Evolutionary conservation across 2,329 filamentous ascomycete genomes (phyloP).

Genomic region (Coniella vitis): DNA sequence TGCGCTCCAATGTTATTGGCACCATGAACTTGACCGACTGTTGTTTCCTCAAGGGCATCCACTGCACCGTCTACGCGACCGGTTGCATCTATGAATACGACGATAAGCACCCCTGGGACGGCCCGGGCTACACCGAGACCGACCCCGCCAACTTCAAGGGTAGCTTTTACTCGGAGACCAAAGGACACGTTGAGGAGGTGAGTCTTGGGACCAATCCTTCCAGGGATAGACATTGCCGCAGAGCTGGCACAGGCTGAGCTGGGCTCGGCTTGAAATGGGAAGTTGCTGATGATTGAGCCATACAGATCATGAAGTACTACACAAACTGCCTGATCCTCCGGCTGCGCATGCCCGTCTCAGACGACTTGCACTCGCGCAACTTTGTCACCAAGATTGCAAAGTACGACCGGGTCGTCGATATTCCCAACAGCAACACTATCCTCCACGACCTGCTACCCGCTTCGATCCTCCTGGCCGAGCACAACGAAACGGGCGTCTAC

Average conservation of each 20-base stretch:
- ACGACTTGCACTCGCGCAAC: constrained; percentile 59
- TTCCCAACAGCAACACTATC: constrained; percentile 63
- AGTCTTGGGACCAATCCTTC: constrained; percentile 19
- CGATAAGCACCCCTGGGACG: constrained; percentile 51
- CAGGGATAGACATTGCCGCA: neutral
- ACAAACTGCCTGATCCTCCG: constrained; percentile 56
- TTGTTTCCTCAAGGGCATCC: constrained; percentile 52
- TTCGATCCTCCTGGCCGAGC: constrained; percentile 52
- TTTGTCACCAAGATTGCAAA: constrained; percentile 64
- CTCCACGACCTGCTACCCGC: constrained; percentile 57
- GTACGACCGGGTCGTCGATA: constrained; percentile 59
- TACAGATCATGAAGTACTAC: constrained; percentile 56
- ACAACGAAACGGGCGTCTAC: constrained; percentile 56
- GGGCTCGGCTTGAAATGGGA: too few relatives aligned
- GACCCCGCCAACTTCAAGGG: constrained; percentile 59
- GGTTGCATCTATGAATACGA: constrained; percentile 63
- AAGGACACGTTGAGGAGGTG: constrained; percentile 58
- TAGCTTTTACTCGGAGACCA: constrained; percentile 63
- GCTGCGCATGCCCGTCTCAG: constrained; percentile 62
- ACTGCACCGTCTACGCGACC: constrained; percentile 60
- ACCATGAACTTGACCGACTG: constrained; percentile 56
- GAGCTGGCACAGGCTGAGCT: too few relatives aligned
- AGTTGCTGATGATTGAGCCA: neutral
- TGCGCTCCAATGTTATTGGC: constrained; percentile 61
- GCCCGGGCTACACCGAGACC: constrained; percentile 53